Conservation (phyloP, 305 asterid genomes). For the Striga hermonthica region DNA sequence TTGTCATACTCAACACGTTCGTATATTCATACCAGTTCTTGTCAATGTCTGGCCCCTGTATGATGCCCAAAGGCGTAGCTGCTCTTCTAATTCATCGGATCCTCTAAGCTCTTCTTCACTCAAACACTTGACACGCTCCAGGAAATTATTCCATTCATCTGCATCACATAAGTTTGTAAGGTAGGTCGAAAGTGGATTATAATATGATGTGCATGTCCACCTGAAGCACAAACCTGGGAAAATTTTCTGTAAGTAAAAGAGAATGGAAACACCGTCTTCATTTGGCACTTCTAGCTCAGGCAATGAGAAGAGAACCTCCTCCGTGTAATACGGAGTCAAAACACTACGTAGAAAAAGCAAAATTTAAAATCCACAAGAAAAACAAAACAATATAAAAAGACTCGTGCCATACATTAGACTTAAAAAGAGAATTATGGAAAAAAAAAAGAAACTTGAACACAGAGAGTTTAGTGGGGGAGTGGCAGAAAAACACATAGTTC, state of each 20-base stretch:
- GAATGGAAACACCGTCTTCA: constrained; percentile 88
- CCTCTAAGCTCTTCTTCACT: constrained; percentile 65
- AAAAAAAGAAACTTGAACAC: no score
- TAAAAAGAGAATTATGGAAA: no score
- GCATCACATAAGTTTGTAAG: constrained; percentile 19
- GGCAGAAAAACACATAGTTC: no score
- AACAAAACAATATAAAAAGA: not conserved
- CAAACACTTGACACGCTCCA: constrained; percentile 66
- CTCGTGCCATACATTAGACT: not conserved
- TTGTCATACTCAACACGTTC: no score
- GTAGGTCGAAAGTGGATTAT: constrained; percentile 12
- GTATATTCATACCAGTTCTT: constrained; percentile 53
- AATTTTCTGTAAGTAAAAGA: constrained; percentile 81
- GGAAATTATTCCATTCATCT: constrained; percentile 89
- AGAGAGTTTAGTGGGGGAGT: no score
- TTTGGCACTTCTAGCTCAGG: constrained; percentile 70
- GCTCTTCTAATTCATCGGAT: constrained; percentile 61
- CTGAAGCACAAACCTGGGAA: constrained; percentile 62
- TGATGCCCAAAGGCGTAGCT: constrained; percentile 84
- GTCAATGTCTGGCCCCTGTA: constrained; percentile 89
- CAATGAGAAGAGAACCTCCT: constrained; percentile 79
- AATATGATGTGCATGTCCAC: constrained; percentile 17
- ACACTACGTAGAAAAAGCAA: constrained; percentile 44
- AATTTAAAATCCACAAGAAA: constrained; percentile 19
- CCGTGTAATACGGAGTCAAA: constrained; percentile 81